These are phyloP conservation scores for Crithidia sp. DNA, from an alignment of 208 protist genomes.

Conservation along the genomic window DNA sequence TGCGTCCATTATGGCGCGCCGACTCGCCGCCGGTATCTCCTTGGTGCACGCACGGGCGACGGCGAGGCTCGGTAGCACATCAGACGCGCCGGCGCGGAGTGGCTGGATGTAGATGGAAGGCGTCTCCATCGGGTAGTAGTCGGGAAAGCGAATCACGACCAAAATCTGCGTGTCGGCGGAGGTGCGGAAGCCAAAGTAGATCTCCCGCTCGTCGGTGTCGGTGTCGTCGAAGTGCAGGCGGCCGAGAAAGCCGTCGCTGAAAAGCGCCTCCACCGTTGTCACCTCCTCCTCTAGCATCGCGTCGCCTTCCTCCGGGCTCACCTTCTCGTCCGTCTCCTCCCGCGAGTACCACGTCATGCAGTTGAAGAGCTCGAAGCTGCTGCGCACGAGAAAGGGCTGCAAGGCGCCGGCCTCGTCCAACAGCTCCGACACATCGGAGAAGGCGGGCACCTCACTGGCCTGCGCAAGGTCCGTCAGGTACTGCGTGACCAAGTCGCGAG, in stretches of 20 bases:
- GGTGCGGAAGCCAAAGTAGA: conserved; percentile 75
- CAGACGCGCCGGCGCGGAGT: conserved; percentile 22
- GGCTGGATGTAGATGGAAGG: conserved; percentile 74
- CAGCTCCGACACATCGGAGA: conserved; percentile 68
- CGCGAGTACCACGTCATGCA: conserved; percentile 80
- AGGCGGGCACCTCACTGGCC: conserved; percentile 50
- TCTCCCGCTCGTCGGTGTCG: conserved; percentile 56
- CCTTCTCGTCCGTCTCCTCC: conserved; percentile 41
- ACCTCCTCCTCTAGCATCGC: conserved; percentile 75
- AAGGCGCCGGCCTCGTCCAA: conserved; percentile 55
- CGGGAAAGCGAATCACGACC: conserved; percentile 67
- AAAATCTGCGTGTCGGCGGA: conserved; percentile 55
- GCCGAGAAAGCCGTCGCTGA: conserved; percentile 73
- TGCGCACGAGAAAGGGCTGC: conserved; percentile 82
- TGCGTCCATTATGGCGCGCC: conserved; percentile 73
- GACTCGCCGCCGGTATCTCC: conserved; percentile 53
- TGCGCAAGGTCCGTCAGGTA: conserved; percentile 77
- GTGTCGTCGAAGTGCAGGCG: conserved; percentile 63
- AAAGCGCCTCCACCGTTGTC: conserved; percentile 59
- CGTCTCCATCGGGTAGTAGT: conserved; percentile 81
- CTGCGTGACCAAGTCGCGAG: conserved; percentile 78
- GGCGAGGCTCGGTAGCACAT: conserved; percentile 32
- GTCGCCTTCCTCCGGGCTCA: conserved; percentile 56
- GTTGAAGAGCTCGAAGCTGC: conserved; percentile 87
- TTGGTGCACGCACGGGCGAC: conserved; percentile 66